phyloP scores from a whole-genome alignment of 2,329 filamentous ascomycete species.

The Scytalidium sp. region DNA sequence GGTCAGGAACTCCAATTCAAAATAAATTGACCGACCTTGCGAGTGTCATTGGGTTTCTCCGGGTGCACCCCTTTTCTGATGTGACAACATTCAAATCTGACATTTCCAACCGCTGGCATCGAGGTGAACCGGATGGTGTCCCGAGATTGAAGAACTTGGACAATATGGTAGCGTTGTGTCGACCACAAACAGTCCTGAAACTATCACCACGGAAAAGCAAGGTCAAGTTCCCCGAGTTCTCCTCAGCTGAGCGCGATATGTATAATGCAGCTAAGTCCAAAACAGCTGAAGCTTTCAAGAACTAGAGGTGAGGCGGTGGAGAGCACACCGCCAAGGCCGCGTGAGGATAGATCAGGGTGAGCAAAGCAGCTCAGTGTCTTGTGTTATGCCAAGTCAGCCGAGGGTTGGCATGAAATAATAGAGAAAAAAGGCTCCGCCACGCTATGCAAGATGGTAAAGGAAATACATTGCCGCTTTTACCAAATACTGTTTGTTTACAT shows the following conservation, averaged over 20 bases:
- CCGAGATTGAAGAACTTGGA: constrained; percentile 26
- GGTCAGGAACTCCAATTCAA: constrained; percentile 24
- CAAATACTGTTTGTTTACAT: no score
- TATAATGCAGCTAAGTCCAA: constrained; percentile 5
- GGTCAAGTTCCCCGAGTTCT: constrained; percentile 1
- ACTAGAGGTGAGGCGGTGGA: no score
- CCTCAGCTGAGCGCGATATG: constrained; percentile 1
- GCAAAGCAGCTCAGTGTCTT: neutral
- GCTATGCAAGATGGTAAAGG: neutral
- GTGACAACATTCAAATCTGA: constrained; percentile 11
- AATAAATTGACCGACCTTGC: constrained; percentile 28
- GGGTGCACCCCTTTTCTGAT: constrained; percentile 12
- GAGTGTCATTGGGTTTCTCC: constrained; percentile 25
- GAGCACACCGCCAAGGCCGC: no score
- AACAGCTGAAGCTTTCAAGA: neutral
- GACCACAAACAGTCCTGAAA: constrained; percentile 5
- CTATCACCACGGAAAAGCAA: constrained; percentile 3
- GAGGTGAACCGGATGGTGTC: constrained; percentile 1
- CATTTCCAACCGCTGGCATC: constrained; percentile 27
- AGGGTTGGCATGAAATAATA: neutral
- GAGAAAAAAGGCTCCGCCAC: no score
- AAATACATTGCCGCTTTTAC: neutral
- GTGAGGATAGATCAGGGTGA: no score
- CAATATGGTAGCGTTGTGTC: constrained; percentile 34
- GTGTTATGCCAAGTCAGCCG: neutral